Conservation (phyloP, 257 asterid genomes). For the Salvia rosmarinus region DNA sequence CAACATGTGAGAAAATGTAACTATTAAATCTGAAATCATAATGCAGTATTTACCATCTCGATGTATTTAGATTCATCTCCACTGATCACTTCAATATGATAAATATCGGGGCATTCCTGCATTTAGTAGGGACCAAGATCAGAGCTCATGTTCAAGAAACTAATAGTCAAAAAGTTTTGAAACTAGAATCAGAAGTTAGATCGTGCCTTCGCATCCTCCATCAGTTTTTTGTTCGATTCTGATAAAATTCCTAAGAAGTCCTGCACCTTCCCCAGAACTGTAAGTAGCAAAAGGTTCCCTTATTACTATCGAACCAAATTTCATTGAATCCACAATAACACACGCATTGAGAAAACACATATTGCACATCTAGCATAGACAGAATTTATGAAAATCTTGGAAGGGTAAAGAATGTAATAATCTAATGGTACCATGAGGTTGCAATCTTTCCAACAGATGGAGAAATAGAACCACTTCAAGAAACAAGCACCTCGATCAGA, state of each 20-base stretch:
- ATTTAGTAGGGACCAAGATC: not conserved
- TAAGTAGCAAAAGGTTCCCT: conserved; percentile 9
- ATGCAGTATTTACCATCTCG: conserved; percentile 61
- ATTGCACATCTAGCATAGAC: not conserved
- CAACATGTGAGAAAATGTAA: not conserved
- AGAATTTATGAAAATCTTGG: not conserved
- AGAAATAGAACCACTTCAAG: not conserved
- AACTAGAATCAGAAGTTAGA: not conserved
- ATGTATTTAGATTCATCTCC: conserved; percentile 77
- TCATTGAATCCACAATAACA: not conserved
- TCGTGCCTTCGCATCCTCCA: conserved; percentile 59
- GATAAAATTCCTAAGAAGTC: conserved; percentile 75
- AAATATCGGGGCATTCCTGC: conserved; percentile 63
- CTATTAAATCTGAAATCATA: not conserved
- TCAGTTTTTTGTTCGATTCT: conserved; percentile 69
- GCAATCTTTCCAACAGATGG: not conserved
- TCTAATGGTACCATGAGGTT: not conserved
- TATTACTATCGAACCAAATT: not conserved
- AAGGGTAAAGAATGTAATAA: not conserved
- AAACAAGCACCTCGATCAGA: not conserved
- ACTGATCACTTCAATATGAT: conserved; percentile 71
- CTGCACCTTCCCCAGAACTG: conserved; percentile 76
- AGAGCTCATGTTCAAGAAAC: conserved; percentile 22
- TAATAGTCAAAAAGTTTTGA: not conserved
- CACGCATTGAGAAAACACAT: not conserved